Percentiles rank a stretch among this genome's conserved stretches.
Evolutionary conservation across 164 flowering plant species (phyloP).

Genomic region (Cinnamomum micranthum): DNA sequence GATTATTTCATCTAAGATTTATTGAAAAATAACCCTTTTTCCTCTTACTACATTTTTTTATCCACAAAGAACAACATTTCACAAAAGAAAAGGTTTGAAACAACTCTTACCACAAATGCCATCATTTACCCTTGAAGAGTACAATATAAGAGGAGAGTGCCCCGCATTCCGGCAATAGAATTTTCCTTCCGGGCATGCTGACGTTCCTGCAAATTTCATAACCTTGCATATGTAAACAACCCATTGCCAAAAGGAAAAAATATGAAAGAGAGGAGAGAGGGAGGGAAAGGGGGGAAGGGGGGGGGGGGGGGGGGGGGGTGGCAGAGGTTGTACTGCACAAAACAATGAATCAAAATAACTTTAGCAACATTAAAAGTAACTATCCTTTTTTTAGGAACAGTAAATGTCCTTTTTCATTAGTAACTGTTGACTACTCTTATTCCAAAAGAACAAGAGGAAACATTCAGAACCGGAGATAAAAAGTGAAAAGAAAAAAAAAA

Average conservation of each 20-base stretch:
- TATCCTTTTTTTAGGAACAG: too few relatives aligned
- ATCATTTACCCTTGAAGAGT: slow-evolving; percentile 90
- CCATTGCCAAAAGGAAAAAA: neutral
- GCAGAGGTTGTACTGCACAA: too few relatives aligned
- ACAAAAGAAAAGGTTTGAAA: neutral
- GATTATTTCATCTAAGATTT: neutral
- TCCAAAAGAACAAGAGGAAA: too few relatives aligned
- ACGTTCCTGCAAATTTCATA: slow-evolving; percentile 56
- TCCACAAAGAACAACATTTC: neutral
- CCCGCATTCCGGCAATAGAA: slow-evolving; percentile 85
- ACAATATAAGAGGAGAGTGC: slow-evolving; percentile 53
- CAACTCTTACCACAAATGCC: slow-evolving; percentile 85
- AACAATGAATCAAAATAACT: too few relatives aligned
- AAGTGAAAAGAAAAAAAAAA: too few relatives aligned
- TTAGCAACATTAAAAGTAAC: too few relatives aligned
- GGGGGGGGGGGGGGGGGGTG: too few relatives aligned
- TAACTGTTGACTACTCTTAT: too few relatives aligned
- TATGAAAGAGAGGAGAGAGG: too few relatives aligned
- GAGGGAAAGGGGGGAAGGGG: neutral
- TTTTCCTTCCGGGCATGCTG: slow-evolving; percentile 85
- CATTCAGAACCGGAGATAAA: too few relatives aligned
- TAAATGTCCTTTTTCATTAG: too few relatives aligned
- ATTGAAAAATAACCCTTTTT: neutral
- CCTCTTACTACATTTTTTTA: neutral
- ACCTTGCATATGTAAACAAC: neutral